These are phyloP conservation scores for Microbotryum violaceum DNA, from an alignment of 1,284 basidiomycete genomes.

Conservation along the genomic window DNA sequence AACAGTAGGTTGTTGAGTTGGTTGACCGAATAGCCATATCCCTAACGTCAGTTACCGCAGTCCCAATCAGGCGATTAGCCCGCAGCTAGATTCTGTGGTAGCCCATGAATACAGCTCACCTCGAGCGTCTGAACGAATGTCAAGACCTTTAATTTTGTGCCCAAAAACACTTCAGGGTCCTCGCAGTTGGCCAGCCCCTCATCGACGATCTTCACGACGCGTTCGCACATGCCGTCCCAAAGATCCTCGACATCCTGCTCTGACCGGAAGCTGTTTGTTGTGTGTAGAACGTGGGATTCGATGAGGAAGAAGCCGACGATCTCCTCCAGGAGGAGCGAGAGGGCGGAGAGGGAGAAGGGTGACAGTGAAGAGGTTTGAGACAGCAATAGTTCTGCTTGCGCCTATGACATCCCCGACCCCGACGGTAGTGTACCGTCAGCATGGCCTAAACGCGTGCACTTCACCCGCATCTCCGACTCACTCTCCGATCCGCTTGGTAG, in stretches of 20 bases:
- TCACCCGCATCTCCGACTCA: constrained; percentile 38
- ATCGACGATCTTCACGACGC: constrained; percentile 69
- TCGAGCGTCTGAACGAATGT: constrained; percentile 90
- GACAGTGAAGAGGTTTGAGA: constrained; percentile 55
- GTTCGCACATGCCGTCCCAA: constrained; percentile 81
- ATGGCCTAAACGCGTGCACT: neutral
- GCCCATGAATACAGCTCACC: constrained; percentile 47
- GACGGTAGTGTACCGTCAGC: neutral
- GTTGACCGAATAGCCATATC: constrained; percentile 74
- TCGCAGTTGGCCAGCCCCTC: constrained; percentile 64
- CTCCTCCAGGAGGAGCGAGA: constrained; percentile 66
- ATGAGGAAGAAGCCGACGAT: constrained; percentile 99
- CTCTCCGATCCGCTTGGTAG: constrained; percentile 93
- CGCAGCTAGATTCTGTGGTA: neutral
- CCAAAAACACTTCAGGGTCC: constrained; percentile 74
- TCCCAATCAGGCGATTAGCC: neutral
- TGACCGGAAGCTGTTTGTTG: constrained; percentile 71
- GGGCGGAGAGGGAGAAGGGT: constrained; percentile 46
- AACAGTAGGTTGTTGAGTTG: constrained; percentile 78
- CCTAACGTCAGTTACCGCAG: constrained; percentile 45
- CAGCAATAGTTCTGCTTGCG: constrained; percentile 92
- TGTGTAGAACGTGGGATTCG: constrained; percentile 84
- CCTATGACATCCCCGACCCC: constrained; percentile 47
- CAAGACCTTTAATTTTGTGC: constrained; percentile 74
- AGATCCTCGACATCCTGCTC: constrained; percentile 88